These are phyloP conservation scores for Colletotrichum lupini DNA, from an alignment of 2,329 filamentous ascomycete genomes.

Conservation along the genomic window DNA sequence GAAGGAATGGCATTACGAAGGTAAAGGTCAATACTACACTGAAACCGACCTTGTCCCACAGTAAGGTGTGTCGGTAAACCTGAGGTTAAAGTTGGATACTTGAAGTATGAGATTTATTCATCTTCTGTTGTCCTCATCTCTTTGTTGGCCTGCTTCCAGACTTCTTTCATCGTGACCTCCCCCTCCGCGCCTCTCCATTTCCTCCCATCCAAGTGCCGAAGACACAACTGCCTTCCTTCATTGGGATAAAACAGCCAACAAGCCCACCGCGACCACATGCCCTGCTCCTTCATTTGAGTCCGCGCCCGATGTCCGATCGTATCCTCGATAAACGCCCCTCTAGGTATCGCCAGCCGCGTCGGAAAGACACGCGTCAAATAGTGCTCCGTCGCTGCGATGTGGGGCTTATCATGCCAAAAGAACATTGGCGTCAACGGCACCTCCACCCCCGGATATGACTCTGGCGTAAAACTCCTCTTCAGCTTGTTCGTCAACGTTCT, in stretches of 20 bases:
- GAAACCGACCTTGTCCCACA: neutral
- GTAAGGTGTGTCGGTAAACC: too few relatives aligned
- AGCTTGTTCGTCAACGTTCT: slow-evolving; percentile 53
- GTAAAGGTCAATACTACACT: too few relatives aligned
- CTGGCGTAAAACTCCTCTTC: slow-evolving; percentile 50
- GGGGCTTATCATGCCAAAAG: slow-evolving; percentile 70
- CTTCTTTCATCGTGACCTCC: slow-evolving; percentile 37
- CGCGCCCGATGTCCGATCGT: slow-evolving; percentile 65
- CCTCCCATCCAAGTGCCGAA: slow-evolving; percentile 63
- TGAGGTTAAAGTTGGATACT: too few relatives aligned
- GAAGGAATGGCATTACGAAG: too few relatives aligned
- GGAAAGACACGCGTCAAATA: slow-evolving; percentile 63
- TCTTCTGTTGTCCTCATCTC: neutral
- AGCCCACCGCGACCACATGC: slow-evolving; percentile 62
- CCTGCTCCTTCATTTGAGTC: slow-evolving; percentile 64
- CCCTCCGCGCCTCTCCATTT: slow-evolving; percentile 58
- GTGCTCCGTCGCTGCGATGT: slow-evolving; percentile 59
- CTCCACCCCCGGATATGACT: slow-evolving; percentile 7
- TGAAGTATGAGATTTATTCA: too few relatives aligned
- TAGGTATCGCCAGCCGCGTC: slow-evolving; percentile 57
- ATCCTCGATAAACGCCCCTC: slow-evolving; percentile 68
- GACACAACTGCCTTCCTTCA: slow-evolving; percentile 55
- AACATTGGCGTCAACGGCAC: slow-evolving; percentile 65
- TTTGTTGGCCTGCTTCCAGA: neutral
- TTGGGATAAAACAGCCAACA: slow-evolving; percentile 66